A percentile compares a stretch with the other conserved stretches of the same genome.
Evolutionary conservation across 1,284 basidiomycete genomes (phyloP).

Genomic region (Malassezia pachydermatis): DNA sequence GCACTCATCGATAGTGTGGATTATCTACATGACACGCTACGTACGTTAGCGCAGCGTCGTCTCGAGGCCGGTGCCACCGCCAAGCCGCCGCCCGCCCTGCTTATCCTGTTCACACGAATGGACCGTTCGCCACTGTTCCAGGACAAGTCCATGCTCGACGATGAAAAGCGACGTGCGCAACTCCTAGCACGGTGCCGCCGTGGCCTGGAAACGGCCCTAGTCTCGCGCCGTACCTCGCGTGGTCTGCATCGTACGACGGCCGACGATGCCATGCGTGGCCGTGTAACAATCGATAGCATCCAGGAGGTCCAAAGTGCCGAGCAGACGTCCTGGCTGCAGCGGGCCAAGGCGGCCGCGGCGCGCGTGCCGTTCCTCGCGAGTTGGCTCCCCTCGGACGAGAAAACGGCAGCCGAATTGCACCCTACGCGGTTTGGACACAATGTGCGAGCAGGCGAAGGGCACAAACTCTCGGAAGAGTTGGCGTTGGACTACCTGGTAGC

Average conservation of each 20-base stretch:
- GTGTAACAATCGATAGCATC: conserved; percentile 38
- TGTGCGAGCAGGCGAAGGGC: conserved; percentile 19
- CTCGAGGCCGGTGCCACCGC: neutral
- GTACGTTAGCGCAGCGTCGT: conserved; percentile 22
- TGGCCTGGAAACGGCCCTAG: conserved; percentile 33
- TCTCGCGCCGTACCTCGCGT: conserved; percentile 28
- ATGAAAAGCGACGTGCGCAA: conserved; percentile 32
- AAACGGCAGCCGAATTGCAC: conserved; percentile 20
- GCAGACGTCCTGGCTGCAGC: neutral
- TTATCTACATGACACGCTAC: conserved; percentile 31
- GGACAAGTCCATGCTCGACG: conserved; percentile 20
- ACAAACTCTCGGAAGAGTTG: conserved; percentile 29
- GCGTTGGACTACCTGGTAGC: conserved; percentile 33
- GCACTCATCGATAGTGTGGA: conserved; percentile 15
- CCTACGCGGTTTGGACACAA: conserved; percentile 18
- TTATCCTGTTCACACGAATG: conserved; percentile 38
- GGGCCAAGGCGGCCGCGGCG: neutral
- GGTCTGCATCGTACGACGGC: conserved; percentile 21
- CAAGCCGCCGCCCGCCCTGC: conserved; percentile 25
- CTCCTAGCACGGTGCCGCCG: conserved; percentile 35
- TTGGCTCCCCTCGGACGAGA: conserved; percentile 10
- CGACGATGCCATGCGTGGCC: neutral
- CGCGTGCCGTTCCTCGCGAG: conserved; percentile 1
- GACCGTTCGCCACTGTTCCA: conserved; percentile 39
- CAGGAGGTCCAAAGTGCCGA: conserved; percentile 22